These are phyloP conservation scores for Tricholomella constricta DNA, from an alignment of 768 basidiomycete genomes.

Conservation along the genomic window DNA sequence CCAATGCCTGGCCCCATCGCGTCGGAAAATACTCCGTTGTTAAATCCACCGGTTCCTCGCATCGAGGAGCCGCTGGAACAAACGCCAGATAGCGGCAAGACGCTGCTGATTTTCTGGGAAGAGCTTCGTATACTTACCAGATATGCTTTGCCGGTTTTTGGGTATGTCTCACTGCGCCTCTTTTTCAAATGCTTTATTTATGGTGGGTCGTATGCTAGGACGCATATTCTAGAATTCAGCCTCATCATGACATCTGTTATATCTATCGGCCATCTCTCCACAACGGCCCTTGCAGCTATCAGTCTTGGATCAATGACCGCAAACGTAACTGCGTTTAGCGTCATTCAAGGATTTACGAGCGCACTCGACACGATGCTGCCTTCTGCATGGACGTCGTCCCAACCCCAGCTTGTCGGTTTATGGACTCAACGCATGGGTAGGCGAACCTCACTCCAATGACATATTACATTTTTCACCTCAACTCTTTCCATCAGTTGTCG, in stretches of 20 bases:
- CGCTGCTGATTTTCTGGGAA: slow-evolving; percentile 46
- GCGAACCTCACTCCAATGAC: slow-evolving; percentile 25
- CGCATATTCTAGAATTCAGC: slow-evolving; percentile 83
- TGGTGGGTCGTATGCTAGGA: slow-evolving; percentile 40
- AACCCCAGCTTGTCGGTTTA: slow-evolving; percentile 82
- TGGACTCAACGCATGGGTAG: slow-evolving; percentile 89
- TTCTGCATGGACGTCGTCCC: slow-evolving; percentile 89
- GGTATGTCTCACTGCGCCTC: slow-evolving; percentile 42
- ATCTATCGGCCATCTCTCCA: slow-evolving; percentile 89
- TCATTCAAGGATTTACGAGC: slow-evolving; percentile 80
- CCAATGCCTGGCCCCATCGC: slow-evolving; percentile 15
- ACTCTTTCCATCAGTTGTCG: slow-evolving; percentile 47
- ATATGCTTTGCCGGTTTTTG: slow-evolving; percentile 74
- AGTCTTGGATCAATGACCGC: slow-evolving; percentile 76
- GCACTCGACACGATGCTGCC: slow-evolving; percentile 94
- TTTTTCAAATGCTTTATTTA: neutral
- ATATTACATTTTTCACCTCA: slow-evolving; percentile 1
- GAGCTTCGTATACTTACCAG: slow-evolving; percentile 59
- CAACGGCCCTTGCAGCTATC: slow-evolving; percentile 84
- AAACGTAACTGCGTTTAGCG: slow-evolving; percentile 72
- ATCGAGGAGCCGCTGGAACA: slow-evolving; percentile 51
- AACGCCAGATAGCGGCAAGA: slow-evolving; percentile 29
- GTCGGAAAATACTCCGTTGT: slow-evolving; percentile 60
- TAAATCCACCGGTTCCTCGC: slow-evolving; percentile 56
- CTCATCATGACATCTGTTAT: slow-evolving; percentile 83